A percentile compares a stretch with the other conserved stretches of the same genome.
phyloP scores from a whole-genome alignment of 495 filamentous ascomycete genomes.

The Aspergillus panamensis region DNA sequence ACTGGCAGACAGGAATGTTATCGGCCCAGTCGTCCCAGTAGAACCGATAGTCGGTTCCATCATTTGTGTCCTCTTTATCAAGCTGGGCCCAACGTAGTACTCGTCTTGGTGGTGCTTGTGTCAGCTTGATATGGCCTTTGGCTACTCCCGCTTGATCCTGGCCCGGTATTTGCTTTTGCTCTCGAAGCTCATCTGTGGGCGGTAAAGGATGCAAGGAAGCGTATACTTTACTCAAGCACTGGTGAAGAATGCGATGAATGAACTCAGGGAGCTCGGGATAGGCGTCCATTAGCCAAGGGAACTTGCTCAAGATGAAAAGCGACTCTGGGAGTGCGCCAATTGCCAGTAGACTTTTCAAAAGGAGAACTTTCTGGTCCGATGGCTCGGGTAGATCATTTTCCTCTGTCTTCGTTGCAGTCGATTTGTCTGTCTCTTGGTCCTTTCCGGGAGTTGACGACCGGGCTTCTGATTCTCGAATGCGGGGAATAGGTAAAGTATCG shows the following conservation, averaged over 20 bases:
- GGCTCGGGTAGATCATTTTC: slow-evolving; percentile 70
- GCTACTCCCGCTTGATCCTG: slow-evolving; percentile 58
- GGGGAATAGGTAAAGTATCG: slow-evolving; percentile 60
- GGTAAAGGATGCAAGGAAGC: slow-evolving; percentile 47
- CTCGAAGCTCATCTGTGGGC: slow-evolving; percentile 36
- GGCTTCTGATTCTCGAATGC: slow-evolving; percentile 42
- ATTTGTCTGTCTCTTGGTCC: slow-evolving; percentile 50
- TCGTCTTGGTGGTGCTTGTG: slow-evolving; percentile 54
- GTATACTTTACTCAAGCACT: slow-evolving; percentile 71
- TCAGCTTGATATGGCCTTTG: slow-evolving; percentile 63
- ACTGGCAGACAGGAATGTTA: slow-evolving; percentile 85
- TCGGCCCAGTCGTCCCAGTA: slow-evolving; percentile 99
- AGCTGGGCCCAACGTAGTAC: slow-evolving; percentile 73
- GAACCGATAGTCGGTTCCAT: slow-evolving; percentile 75
- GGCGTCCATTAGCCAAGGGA: slow-evolving; percentile 83
- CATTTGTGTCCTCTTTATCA: slow-evolving; percentile 67
- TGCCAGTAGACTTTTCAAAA: slow-evolving; percentile 80
- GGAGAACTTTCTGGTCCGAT: slow-evolving; percentile 80
- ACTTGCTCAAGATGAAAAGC: slow-evolving; percentile 85
- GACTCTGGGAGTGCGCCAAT: slow-evolving; percentile 93
- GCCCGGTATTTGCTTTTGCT: slow-evolving; percentile 50
- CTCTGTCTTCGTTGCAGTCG: slow-evolving; percentile 42
- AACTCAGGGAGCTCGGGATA: slow-evolving; percentile 74
- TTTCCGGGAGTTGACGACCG: slow-evolving; percentile 45
- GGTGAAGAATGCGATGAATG: slow-evolving; percentile 78